Evolutionary conservation across 2,329 filamentous ascomycete genomes (phyloP).

Genomic region (Pseudomassariella vexata): DNA sequence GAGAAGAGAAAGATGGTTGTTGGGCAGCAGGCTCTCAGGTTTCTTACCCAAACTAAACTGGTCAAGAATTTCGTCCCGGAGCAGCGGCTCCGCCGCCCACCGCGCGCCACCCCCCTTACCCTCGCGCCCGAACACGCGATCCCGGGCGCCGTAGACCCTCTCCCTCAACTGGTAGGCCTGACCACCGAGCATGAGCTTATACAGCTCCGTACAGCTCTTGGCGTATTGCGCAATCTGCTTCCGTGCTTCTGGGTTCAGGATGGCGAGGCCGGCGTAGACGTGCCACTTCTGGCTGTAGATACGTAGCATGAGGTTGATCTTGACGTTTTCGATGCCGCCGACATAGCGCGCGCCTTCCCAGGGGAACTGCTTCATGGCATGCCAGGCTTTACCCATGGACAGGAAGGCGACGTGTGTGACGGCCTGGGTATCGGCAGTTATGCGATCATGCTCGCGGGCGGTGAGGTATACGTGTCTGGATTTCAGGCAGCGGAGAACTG

Average conservation of each 20-base stretch:
- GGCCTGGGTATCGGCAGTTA: slow-evolving; percentile 96
- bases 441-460: slow-evolving; percentile 85
- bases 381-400: slow-evolving; percentile 97
- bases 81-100: slow-evolving; percentile 59
- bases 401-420: slow-evolving; percentile 97
- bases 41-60: slow-evolving; percentile 77
- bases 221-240: slow-evolving; percentile 94
- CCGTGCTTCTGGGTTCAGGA: slow-evolving; percentile 88
- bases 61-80: slow-evolving; percentile 81
- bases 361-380: slow-evolving; percentile 88
- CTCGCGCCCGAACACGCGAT: slow-evolving; percentile 71
- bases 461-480: slow-evolving; percentile 86
- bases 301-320: slow-evolving; percentile 95
- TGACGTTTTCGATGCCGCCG: slow-evolving; percentile 97
- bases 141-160: slow-evolving; percentile 58
- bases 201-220: slow-evolving; percentile 83
- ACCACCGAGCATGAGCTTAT: slow-evolving; percentile 93
- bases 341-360: slow-evolving; percentile 97
- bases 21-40: slow-evolving; percentile 60
- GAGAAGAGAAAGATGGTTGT: slow-evolving; percentile 88
- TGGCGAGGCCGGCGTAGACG: slow-evolving; percentile 94
- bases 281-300: slow-evolving; percentile 99
- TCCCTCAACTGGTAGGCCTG: slow-evolving; percentile 66
- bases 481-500: slow-evolving; percentile 73
- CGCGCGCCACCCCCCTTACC: slow-evolving; percentile 57